Evolutionary conservation across 306 rosid genomes (phyloP).

Genomic region (Notholithocarpus densiflorus): DNA sequence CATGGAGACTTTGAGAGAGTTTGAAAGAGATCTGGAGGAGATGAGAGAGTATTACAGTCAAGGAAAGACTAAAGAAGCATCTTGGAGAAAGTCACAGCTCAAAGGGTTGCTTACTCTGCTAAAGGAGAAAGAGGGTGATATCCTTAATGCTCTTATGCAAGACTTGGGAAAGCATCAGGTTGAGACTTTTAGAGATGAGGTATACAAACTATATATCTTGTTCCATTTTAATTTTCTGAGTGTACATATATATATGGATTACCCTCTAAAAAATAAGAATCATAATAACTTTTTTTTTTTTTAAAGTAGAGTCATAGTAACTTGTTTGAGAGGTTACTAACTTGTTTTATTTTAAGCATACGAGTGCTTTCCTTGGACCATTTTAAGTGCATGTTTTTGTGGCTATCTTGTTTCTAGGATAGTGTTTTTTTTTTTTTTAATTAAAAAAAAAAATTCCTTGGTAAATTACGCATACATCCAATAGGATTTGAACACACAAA

Average conservation of each 20-base stretch:
- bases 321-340: too few species aligned
- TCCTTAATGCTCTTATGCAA: slow-evolving; percentile 50
- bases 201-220: not conserved
- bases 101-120: slow-evolving; percentile 40
- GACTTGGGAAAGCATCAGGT: slow-evolving; percentile 66
- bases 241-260: not conserved
- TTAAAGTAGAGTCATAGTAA: too few species aligned
- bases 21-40: slow-evolving; percentile 32
- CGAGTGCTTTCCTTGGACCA: too few species aligned
- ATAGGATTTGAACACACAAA: too few species aligned
- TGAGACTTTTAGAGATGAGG: slow-evolving; percentile 90
- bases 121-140: slow-evolving; percentile 39
- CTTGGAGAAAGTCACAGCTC: slow-evolving; percentile 76
- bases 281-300: not conserved
- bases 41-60: slow-evolving; percentile 47
- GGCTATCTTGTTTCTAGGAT: too few species aligned
- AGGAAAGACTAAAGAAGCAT: slow-evolving; percentile 59
- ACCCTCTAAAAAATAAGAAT: not conserved
- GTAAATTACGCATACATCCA: too few species aligned
- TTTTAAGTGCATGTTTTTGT: too few species aligned
- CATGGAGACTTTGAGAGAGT: slow-evolving; percentile 23
- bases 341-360: not conserved
- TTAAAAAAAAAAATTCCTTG: too few species aligned
- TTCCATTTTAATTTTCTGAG: not conserved
- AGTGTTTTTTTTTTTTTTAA: too few species aligned